Base-by-base conservation (phyloP, 192 early-diverging fungal genomes). In the Ambispora gerdemannii region DNA sequence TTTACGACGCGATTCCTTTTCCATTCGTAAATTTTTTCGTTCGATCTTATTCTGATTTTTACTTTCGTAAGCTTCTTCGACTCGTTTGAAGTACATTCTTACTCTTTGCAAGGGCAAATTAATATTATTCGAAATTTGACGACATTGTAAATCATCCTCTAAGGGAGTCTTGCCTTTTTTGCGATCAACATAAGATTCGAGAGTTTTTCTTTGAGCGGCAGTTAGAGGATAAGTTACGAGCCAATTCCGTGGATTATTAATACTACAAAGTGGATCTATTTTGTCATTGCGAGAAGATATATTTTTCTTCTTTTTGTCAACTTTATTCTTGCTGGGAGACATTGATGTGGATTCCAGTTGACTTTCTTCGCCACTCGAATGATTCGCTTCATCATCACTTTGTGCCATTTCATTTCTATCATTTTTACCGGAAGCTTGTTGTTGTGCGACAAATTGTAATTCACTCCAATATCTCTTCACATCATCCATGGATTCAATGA, bases 131-230 rank as follows among this genome's bases (percentile, higher is more conserved):
- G 65, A 51, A 56, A 73, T 67, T 20, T 73, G 63, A 2, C 55
- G 31, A 67, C 72, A 73, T 20, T 52, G 30, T 15, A 49, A 22
- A 25, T 73, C 72, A 59, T 73, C 72, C 19, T 69, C 64, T 20
- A 58, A 73, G 8, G 72, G 72, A 2, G 72, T 73, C n/a, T 59
- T 35, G 13, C 24, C 71, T 25, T 47, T 68, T 55, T 27, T 73
- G 50, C 72, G 64, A 20, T 73, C 53, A 50, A 73, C 72, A 55
- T 73, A 65, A 56, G 38, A 43, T 28, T 73, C 72, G 15, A 73
- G 51, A 38, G n/a, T 8, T 34, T 65, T 59, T 20, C 60, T 65
- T 27, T 73, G 64, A 6, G 22, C 24, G n/a, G 38, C 8, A 25
- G 28, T 68, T 13, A 73, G 50, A 6, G 66, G 50, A 67, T 69